These are phyloP conservation scores for Syncephalastrum monosporum DNA, from an alignment of 371 early-diverging fungal species.

Conservation along the genomic window DNA sequence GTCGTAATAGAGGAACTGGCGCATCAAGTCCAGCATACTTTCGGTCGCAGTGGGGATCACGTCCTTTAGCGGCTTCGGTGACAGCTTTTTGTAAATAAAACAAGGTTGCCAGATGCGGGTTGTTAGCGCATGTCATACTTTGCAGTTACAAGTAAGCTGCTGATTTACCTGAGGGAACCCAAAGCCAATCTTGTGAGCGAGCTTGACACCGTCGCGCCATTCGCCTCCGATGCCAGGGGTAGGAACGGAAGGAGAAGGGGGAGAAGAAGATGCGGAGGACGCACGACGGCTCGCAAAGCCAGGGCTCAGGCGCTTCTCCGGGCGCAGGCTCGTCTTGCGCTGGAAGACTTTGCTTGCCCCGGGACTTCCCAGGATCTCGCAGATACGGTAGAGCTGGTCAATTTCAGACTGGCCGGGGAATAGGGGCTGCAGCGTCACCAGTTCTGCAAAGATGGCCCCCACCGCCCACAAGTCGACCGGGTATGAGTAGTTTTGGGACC, in stretches of 20 bases:
- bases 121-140: slow-evolving; percentile 17
- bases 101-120: slow-evolving; percentile 16
- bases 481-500: slow-evolving; percentile 80
- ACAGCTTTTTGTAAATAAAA: slow-evolving; percentile 28
- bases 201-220: slow-evolving; percentile 67
- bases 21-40: slow-evolving; percentile 71
- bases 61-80: slow-evolving; percentile 55
- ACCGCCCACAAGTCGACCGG: slow-evolving; percentile 99
- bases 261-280: neutral
- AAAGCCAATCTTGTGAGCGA: slow-evolving; percentile 66
- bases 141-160: neutral
- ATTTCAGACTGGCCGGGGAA: slow-evolving; percentile 94
- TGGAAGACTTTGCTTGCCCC: slow-evolving; percentile 1
- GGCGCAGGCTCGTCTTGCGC: slow-evolving; percentile 13
- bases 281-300: slow-evolving; percentile 14
- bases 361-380: slow-evolving; percentile 62
- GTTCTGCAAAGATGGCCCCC: slow-evolving; percentile 91
- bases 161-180: slow-evolving; percentile 55
- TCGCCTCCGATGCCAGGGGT: slow-evolving; percentile 21
- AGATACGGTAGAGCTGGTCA: slow-evolving; percentile 82
- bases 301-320: slow-evolving; percentile 17
- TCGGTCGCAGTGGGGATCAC: slow-evolving; percentile 64
- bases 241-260: neutral
- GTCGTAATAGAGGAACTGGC: slow-evolving; percentile 86
- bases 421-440: slow-evolving; percentile 80